Evolutionary conservation across 2,329 filamentous ascomycete genomes (phyloP), one percentile per base, ranked within the genome.

Genomic region (Trichoderma sp.): DNA sequence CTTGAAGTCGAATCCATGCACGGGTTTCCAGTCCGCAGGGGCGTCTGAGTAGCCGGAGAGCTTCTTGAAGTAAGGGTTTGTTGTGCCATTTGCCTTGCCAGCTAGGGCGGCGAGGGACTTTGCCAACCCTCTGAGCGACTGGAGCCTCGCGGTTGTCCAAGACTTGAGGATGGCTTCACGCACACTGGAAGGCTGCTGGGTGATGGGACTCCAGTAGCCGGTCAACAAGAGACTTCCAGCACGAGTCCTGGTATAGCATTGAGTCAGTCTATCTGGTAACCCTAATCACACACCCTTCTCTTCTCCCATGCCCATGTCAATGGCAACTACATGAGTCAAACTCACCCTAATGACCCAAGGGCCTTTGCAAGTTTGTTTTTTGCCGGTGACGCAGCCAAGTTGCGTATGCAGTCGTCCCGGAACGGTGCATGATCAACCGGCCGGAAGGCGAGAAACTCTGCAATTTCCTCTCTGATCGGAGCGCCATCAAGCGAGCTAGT

Each of bases 171-270:
- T 89, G 34, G 85, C 82, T 77, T 92, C 86, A 47, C 92, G 88
- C 21, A 88, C 82, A 39, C 86, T 80, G 24, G 89, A 75, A 1
- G 91, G 86, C 74, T 93, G 91, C 66, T 88, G 81, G 68, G 88
- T 84, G 60, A 93, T 80, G 1, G 91, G 88, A 0, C 86, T 88
- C 74, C 87, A 84, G 78, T 90, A 88, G n/a, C 92, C 91, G 0
- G 92, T 94, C 61, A 93, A 83, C 6, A 92, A 79, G 21, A 92
- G 80, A 30, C 89, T 89, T 30, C 91, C 91, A 4, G 86, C 79
- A 39, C 88, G 86, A 26, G 89, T 90, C 73, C 90, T 92, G 36
- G 8, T 11, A 26, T 24, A 21, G 18, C 9, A 11, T 12, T n/a
- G 32, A 6, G 32, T 53, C 6, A 69, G 64, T 53, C 56, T 36